Base-by-base conservation (phyloP, 345 rosid species). In the Salix dunnii region DNA sequence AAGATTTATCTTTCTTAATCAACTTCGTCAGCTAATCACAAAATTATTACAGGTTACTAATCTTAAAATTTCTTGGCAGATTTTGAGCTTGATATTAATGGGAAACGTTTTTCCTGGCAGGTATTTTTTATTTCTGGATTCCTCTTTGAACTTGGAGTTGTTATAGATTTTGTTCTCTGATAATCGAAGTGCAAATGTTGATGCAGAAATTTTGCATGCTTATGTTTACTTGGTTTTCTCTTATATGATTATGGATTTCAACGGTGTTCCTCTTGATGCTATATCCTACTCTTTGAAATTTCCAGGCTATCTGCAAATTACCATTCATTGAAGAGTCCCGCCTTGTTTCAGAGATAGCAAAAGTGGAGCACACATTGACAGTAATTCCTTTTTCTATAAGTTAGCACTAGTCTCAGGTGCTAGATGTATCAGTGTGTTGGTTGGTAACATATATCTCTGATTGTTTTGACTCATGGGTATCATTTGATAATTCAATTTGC, bases 261-360 rank as follows among this genome's bases (percentile, higher is more conserved):
- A 43, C 20, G 5, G 18, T 53, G 3, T 43, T 31, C 17, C 23
- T 23, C 27, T 66, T 16, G 25, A 20, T 64, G 65, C 4, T 53
- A 31, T 20, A 31, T 58, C 12, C 30, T 8, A 9, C 58, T 6
- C 13, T 35, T 46, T 63, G 23, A 13, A 46, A 69, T 43, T 73
- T 40, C 64, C 78, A 83, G 85, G 85, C 73, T 65, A 43, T 76
- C 55, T 69, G 76, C 51, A 79, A 73, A 66, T 61, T 83, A 30
- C 85, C 85, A 31, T 83, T 83, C 76, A 79, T 83, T 55, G 85
- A 79, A 7, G 85, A 83, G 74, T 69, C 82, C 1, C 85, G 81
- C 2, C 85, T 83, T 70, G 78, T 83, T 55, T 33, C 82, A 38
- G 85, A 73, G 72, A 70, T 73, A 43, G 79, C 73, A 7, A 73